Evolutionary conservation across 768 basidiomycete genomes (phyloP).

Genomic region (Russula emetica): DNA sequence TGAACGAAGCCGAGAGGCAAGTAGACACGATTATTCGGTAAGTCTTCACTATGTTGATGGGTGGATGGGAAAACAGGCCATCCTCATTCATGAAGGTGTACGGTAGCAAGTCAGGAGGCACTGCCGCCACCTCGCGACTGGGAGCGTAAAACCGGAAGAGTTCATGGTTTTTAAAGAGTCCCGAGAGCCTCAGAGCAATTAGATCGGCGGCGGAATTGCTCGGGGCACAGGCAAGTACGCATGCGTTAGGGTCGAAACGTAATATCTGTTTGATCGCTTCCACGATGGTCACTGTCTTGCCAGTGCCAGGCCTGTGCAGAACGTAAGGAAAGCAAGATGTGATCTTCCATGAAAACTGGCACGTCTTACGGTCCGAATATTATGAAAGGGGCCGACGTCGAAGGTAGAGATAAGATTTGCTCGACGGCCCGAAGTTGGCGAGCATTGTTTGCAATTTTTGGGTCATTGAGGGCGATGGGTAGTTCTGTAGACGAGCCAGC

Average conservation of each 20-base stretch:
- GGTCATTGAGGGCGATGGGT: not conserved
- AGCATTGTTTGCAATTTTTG: conserved; percentile 5
- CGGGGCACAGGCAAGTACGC: conserved; percentile 61
- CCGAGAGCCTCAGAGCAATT: conserved; percentile 7
- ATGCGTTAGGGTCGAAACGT: conserved; percentile 37
- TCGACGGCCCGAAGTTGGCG: conserved; percentile 9
- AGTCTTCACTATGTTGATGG: conserved; percentile 16
- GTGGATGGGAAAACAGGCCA: conserved; percentile 30
- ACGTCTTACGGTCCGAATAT: conserved; percentile 59
- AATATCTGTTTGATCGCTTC: conserved; percentile 60
- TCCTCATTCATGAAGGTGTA: conserved; percentile 35
- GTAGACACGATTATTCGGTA: conserved; percentile 61
- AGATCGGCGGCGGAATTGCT: conserved; percentile 66
- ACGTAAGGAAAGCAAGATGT: not conserved
- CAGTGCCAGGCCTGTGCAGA: conserved; percentile 51
- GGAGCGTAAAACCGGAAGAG: conserved; percentile 58
- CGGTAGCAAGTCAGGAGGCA: conserved; percentile 43
- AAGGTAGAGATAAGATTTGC: not conserved
- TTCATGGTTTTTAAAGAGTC: conserved; percentile 40
- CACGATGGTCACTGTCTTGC: conserved; percentile 62
- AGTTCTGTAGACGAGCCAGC: not conserved
- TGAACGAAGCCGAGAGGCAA: conserved; percentile 57
- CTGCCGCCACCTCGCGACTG: conserved; percentile 39
- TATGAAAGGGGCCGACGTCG: conserved; percentile 46
- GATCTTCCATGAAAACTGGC: not conserved